phyloP scores from a whole-genome alignment of 441 rosid genomes.

The Gossypium lobatum region DNA sequence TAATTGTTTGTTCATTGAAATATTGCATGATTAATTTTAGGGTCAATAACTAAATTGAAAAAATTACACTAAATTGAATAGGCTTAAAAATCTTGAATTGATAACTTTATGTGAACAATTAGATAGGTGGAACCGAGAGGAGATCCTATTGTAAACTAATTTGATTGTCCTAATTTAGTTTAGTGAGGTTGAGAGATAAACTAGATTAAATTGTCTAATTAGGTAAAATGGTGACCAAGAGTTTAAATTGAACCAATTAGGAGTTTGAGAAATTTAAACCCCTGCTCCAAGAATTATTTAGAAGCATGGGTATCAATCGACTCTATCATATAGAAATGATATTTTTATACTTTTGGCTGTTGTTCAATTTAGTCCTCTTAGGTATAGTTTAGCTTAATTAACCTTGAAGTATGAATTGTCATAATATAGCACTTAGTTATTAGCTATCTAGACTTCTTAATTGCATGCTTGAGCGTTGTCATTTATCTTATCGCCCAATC shows the following conservation, averaged over 20 bases:
- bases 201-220: too few species aligned
- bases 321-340: background rate
- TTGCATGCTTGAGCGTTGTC: background rate
- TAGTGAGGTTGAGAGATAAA: background rate
- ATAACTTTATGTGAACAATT: background rate
- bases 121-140: background rate
- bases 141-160: too few species aligned
- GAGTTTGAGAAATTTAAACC: too few species aligned
- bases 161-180: background rate
- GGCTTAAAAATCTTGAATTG: background rate
- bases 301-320: too few species aligned
- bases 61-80: background rate
- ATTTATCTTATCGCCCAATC: background rate
- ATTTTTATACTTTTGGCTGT: background rate
- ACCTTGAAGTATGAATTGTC: background rate
- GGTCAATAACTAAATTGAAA: background rate
- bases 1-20: background rate
- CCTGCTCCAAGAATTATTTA: too few species aligned
- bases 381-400: background rate
- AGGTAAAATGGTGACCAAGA: too few species aligned
- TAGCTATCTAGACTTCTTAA: background rate
- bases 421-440: background rate
- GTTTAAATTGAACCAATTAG: too few species aligned
- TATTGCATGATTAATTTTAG: background rate
- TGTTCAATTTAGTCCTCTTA: background rate